Evolutionary conservation across 352 stramenopile species (phyloP).

Genomic region (Globisporangium cystogenes): DNA sequence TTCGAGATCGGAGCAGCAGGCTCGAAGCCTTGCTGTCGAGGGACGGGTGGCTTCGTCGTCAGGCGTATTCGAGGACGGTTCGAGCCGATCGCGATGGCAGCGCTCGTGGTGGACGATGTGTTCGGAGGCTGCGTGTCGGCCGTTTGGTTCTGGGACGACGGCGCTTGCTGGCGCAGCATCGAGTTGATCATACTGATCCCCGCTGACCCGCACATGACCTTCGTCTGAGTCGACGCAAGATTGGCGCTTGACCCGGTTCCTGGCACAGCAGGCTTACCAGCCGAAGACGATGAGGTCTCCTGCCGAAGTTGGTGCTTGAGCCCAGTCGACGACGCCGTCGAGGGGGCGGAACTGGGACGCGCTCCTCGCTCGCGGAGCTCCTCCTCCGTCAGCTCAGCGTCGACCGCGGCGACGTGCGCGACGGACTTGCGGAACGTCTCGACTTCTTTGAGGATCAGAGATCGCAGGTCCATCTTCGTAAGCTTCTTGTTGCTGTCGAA

Average conservation of each 20-base stretch:
- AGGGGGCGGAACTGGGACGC: not conserved
- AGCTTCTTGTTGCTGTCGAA: conserved; percentile 69
- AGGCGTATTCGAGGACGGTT: conserved; percentile 41
- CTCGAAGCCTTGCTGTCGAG: conserved; percentile 20
- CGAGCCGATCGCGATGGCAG: conserved; percentile 35
- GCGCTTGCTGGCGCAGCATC: conserved; percentile 21
- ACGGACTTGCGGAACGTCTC: conserved; percentile 39
- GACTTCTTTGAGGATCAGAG: conserved; percentile 70
- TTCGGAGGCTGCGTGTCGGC: not conserved
- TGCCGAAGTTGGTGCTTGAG: conserved; percentile 6
- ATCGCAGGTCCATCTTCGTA: conserved; percentile 55
- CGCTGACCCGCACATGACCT: conserved; percentile 25
- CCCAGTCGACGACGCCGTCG: not conserved
- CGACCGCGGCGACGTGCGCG: conserved; percentile 8
- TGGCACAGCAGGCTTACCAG: not conserved
- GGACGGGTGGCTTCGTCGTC: conserved; percentile 51
- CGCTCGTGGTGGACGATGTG: not conserved
- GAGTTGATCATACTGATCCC: conserved; percentile 46
- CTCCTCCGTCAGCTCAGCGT: conserved; percentile 7
- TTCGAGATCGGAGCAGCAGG: conserved; percentile 8
- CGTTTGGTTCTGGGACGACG: conserved; percentile 11
- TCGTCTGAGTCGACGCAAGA: not conserved
- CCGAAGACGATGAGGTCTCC: not conserved
- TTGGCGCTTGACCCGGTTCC: not conserved
- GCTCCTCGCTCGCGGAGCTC: conserved; percentile 4